Percentiles rank a stretch among this genome's conserved stretches.
Conservation (phyloP, 371 early-diverging fungal species). For the Zychaea mexicana region DNA sequence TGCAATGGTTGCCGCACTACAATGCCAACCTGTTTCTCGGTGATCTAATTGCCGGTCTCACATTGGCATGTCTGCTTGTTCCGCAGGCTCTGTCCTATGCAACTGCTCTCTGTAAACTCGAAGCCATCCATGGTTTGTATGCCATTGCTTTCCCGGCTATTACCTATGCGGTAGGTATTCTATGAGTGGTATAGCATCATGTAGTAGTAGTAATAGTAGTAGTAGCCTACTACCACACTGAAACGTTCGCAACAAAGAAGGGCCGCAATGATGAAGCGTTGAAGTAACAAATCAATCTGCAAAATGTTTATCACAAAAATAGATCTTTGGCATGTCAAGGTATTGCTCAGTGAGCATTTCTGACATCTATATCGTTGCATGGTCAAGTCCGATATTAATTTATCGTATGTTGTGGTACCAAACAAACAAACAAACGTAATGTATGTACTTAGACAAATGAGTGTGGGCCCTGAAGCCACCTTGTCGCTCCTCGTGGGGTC, state of each 20-base stretch:
- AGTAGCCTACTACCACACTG: too few relatives aligned
- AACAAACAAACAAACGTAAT: background rate
- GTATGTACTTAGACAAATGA: constrained; percentile 63
- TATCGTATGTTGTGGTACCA: background rate
- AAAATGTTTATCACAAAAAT: background rate
- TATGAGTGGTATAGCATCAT: too few relatives aligned
- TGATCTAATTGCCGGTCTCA: constrained; percentile 86
- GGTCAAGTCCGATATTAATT: too few relatives aligned
- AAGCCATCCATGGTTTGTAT: constrained; percentile 88
- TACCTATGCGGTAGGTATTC: constrained; percentile 58
- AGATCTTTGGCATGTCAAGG: constrained; percentile 90
- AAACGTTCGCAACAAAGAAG: too few relatives aligned
- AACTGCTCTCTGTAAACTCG: constrained; percentile 78
- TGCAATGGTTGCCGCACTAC: constrained; percentile 88
- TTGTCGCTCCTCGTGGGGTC: constrained; percentile 88
- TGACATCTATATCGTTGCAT: too few relatives aligned
- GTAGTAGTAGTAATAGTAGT: too few relatives aligned
- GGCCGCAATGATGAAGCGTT: too few relatives aligned
- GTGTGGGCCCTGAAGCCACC: constrained; percentile 91
- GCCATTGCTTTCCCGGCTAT: constrained; percentile 81
- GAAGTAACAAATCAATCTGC: too few relatives aligned
- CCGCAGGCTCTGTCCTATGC: constrained; percentile 93
- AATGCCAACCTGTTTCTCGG: constrained; percentile 43
- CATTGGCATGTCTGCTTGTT: constrained; percentile 85
- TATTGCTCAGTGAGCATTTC: constrained; percentile 7